These are phyloP conservation scores for Hanseniaspora valbyensis DNA, from an alignment of 805 yeast species.

Conservation along the genomic window DNA sequence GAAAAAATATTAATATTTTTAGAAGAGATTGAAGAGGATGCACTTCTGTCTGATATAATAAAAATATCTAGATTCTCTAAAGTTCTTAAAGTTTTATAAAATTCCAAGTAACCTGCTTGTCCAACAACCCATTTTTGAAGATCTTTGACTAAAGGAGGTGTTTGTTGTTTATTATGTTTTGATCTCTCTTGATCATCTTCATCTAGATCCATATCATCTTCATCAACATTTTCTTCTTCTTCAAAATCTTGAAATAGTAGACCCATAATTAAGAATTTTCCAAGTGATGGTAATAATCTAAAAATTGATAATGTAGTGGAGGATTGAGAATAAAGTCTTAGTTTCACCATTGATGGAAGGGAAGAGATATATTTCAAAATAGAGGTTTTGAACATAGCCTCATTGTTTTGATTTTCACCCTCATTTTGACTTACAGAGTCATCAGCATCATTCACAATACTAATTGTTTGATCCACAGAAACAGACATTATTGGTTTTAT, in stretches of 20 bases:
- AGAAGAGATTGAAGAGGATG: slow-evolving; percentile 10
- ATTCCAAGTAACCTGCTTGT: slow-evolving; percentile 39
- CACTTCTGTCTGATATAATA: slow-evolving; percentile 41
- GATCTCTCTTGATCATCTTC: not conserved
- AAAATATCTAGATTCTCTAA: slow-evolving; percentile 66
- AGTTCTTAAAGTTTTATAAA: slow-evolving; percentile 68
- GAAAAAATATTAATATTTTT: slow-evolving; percentile 25
- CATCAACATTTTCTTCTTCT: slow-evolving; percentile 54
- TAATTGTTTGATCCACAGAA: not conserved
- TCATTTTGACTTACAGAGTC: not conserved
- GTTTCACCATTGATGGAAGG: slow-evolving; percentile 76
- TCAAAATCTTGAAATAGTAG: slow-evolving; percentile 75
- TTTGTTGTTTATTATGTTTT: not conserved
- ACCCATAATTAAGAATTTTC: slow-evolving; percentile 78
- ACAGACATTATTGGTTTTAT: not conserved
- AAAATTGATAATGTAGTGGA: slow-evolving; percentile 93
- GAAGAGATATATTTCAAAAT: slow-evolving; percentile 85
- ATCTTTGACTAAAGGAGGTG: slow-evolving; percentile 9
- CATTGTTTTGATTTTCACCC: slow-evolving; percentile 8
- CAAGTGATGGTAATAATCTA: slow-evolving; percentile 75
- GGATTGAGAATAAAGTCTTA: slow-evolving; percentile 72
- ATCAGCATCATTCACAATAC: slow-evolving; percentile 4
- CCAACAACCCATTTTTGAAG: slow-evolving; percentile 45
- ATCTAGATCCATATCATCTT: slow-evolving; percentile 21
- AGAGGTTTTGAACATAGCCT: slow-evolving; percentile 46